Evolutionary conservation across 2,329 filamentous ascomycete species (phyloP), one percentile per base, ranked within the genome.

Genomic region (Pleoardoris graminearum): DNA sequence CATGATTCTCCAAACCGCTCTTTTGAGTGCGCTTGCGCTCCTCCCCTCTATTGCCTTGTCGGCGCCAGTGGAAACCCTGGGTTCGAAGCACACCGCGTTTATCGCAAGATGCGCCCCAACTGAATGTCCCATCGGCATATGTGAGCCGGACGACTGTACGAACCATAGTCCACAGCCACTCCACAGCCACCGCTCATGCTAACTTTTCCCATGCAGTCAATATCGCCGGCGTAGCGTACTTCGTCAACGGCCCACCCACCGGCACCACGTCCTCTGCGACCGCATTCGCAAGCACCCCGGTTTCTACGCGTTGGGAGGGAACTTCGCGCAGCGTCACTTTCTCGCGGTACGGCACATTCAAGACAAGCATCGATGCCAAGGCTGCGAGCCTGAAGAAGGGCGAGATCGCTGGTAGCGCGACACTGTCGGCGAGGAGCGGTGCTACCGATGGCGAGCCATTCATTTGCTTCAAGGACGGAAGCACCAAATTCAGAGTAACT

Each of bases 31-130:
- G 10, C 23, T 57, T 4, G 50, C 47, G n/a, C 43, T 58, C 14
- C 21, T 60, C 12, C 38, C 43, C 7, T 44, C 23, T 21, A 29
- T 53, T 23, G 33, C 42, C 6, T 29, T 36, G 10, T 23, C 51
- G 37, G 38, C 29, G 1, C 50, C 59, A 5, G 45, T 51, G 12
- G 43, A 52, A 25, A 22, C 37, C 10, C 25, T 45, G 12, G 60
- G 60, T 35, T 63, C 59, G 37, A 61, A 60, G 37, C 54, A 63
- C 46, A 59, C 56, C 45, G 48, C 50, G 45, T 63, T 61, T 53
- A 57, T 63, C 32, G 36, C 48, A 17, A 39, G 32, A 14, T 63
- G 59, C 45, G 33, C 36, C 6, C 53, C 55, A 7, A 36, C 42
- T n/a, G 53, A 57, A 1, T 62, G 60, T 46, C 52, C 48, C n/a